Conservation (phyloP, 352 stramenopile genomes). For the Globisporangium radiosum region DNA sequence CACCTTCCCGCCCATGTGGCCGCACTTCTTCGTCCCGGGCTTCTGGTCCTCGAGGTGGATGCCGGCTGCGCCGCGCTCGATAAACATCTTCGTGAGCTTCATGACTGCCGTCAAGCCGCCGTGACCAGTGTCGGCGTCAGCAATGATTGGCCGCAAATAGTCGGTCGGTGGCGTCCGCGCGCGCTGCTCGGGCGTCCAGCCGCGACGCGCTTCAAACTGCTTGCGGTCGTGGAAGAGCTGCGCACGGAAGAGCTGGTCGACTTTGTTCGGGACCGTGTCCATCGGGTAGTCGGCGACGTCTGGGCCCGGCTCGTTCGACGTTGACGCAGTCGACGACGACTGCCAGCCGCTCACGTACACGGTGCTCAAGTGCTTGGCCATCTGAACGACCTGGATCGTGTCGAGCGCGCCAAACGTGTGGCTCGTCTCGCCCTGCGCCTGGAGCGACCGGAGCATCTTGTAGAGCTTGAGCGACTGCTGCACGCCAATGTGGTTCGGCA, state of each 20-base stretch:
- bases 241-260: slow-evolving; percentile 96
- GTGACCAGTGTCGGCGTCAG: slow-evolving; percentile 97
- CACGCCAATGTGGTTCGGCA: slow-evolving; percentile 32
- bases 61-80: slow-evolving; percentile 95
- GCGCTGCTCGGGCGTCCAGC: slow-evolving; percentile 74
- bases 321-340: slow-evolving; percentile 91
- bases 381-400: slow-evolving; percentile 94
- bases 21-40: slow-evolving; percentile 98
- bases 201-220: slow-evolving; percentile 91
- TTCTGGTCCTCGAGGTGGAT: slow-evolving; percentile 99
- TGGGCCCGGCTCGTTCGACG: slow-evolving; percentile 93
- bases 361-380: slow-evolving; percentile 91
- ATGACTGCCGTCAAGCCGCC: slow-evolving; percentile 95
- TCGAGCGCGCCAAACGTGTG: slow-evolving; percentile 88
- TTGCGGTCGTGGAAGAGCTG: slow-evolving; percentile 97
- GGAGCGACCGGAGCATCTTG: slow-evolving; percentile 80
- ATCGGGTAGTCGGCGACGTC: slow-evolving; percentile 99
- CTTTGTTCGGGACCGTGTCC: slow-evolving; percentile 97
- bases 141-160: slow-evolving; percentile 95
- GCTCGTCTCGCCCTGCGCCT: slow-evolving; percentile 70
- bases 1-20: slow-evolving; percentile 98
- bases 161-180: slow-evolving; percentile 85
- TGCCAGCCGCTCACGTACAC: slow-evolving; percentile 98
- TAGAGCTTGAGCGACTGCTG: slow-evolving; percentile 81
- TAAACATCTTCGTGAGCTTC: slow-evolving; percentile 98